Evolutionary conservation across 2,329 filamentous ascomycete species (phyloP).

Genomic region (Nemania sp.): DNA sequence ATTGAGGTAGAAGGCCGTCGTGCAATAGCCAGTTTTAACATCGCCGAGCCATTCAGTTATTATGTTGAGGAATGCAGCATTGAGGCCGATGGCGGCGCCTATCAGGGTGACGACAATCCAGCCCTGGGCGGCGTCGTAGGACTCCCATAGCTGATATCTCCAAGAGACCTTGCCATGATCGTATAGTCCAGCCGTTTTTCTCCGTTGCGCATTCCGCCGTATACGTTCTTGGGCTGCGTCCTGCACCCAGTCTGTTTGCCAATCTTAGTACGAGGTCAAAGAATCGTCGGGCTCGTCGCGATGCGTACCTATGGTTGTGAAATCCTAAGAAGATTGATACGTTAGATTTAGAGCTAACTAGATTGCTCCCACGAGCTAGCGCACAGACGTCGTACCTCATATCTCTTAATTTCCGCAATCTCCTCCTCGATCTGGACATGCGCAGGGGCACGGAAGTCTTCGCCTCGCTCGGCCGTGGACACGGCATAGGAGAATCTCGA

Average conservation of each 20-base stretch:
- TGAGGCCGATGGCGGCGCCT: slow-evolving; percentile 90
- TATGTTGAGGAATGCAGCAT: slow-evolving; percentile 93
- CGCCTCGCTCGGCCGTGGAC: slow-evolving; percentile 73
- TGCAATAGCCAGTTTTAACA: slow-evolving; percentile 95
- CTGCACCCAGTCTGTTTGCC: slow-evolving; percentile 88
- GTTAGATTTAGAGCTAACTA: not conserved
- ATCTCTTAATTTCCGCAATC: slow-evolving; percentile 97
- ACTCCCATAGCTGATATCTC: slow-evolving; percentile 83
- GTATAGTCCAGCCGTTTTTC: slow-evolving; percentile 78
- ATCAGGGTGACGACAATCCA: slow-evolving; percentile 98
- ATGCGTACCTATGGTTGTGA: slow-evolving; percentile 85
- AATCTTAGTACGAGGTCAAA: slow-evolving; percentile 50
- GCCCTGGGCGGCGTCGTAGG: slow-evolving; percentile 95
- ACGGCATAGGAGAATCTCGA: slow-evolving; percentile 76
- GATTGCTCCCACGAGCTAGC: not conserved
- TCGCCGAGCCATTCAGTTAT: slow-evolving; percentile 97
- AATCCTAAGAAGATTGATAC: slow-evolving; percentile 69
- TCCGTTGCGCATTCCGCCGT: slow-evolving; percentile 79
- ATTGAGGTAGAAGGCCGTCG: slow-evolving; percentile 95
- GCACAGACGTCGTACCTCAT: slow-evolving; percentile 71
- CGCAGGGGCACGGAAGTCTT: slow-evolving; percentile 63
- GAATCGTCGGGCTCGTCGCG: slow-evolving; percentile 32
- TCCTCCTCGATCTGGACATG: slow-evolving; percentile 88
- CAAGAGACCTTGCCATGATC: slow-evolving; percentile 78
- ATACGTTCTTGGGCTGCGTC: slow-evolving; percentile 93